These are phyloP conservation scores for Talaromyces albobiverticillius DNA, from an alignment of 2,329 filamentous ascomycete genomes.

Conservation along the genomic window DNA sequence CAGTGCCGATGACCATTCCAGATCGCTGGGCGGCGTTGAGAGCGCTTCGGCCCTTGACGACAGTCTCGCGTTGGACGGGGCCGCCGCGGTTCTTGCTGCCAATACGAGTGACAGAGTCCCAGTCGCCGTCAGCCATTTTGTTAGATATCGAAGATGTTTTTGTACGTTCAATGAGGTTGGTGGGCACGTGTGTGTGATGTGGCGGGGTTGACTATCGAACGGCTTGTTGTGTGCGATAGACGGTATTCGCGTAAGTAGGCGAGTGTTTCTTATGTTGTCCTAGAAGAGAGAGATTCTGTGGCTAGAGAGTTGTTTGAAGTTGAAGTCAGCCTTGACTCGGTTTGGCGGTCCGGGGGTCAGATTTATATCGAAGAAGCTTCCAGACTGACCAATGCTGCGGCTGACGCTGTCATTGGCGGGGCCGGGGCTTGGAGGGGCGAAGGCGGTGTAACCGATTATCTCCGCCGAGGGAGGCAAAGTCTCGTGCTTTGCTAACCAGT, in stretches of 20 bases:
- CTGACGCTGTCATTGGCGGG: slow-evolving; percentile 10
- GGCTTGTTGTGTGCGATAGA: neutral
- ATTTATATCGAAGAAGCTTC: slow-evolving; percentile 16
- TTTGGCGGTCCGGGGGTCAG: neutral
- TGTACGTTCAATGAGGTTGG: neutral
- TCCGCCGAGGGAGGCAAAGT: neutral
- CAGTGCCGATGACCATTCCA: slow-evolving; percentile 73
- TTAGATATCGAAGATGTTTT: slow-evolving; percentile 10
- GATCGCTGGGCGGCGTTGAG: slow-evolving; percentile 86
- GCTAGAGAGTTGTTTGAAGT: neutral
- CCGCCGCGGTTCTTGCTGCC: slow-evolving; percentile 77
- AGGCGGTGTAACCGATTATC: slow-evolving; percentile 12
- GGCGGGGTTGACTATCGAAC: neutral
- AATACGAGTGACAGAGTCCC: slow-evolving; percentile 89
- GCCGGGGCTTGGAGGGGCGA: slow-evolving; percentile 8
- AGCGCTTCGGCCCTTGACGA: slow-evolving; percentile 77
- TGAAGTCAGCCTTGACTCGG: neutral
- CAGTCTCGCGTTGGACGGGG: slow-evolving; percentile 70
- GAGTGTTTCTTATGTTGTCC: neutral
- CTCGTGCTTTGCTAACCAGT: neutral
- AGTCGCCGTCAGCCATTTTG: slow-evolving; percentile 64
- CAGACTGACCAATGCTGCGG: neutral
- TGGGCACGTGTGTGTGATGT: slow-evolving; percentile 6
- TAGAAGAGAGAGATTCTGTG: too few species aligned
- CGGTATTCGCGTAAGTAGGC: neutral